phyloP scores from a whole-genome alignment of 805 yeast genomes.

The Kodamaea fukazawae region DNA sequence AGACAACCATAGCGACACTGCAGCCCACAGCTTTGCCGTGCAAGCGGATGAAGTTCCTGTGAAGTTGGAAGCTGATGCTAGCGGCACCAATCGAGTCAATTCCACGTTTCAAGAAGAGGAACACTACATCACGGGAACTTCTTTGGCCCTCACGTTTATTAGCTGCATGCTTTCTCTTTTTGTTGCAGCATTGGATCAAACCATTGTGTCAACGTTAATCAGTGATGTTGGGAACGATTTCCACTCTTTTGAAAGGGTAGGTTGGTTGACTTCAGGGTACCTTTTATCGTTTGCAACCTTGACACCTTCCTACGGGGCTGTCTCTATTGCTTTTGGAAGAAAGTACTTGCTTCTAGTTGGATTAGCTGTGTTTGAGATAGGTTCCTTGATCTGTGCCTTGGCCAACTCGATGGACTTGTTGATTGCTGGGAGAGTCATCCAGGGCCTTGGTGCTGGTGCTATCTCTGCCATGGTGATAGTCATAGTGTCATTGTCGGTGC shows the following conservation, averaged over 20 bases:
- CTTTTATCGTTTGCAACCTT: constrained; percentile 52
- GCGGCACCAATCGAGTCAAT: too few relatives aligned
- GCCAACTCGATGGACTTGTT: constrained; percentile 55
- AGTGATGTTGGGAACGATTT: constrained; percentile 52
- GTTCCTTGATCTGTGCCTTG: constrained; percentile 58
- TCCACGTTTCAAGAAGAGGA: too few relatives aligned
- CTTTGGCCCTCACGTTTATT: background rate
- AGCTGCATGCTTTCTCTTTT: constrained; percentile 32
- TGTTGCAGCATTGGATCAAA: constrained; percentile 53
- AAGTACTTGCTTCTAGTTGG: constrained; percentile 48
- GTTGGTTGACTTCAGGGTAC: constrained; percentile 59
- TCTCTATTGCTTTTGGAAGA: constrained; percentile 57
- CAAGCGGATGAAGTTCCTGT: too few relatives aligned
- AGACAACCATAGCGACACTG: too few relatives aligned
- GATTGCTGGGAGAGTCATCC: constrained; percentile 68
- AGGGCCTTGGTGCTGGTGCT: constrained; percentile 73
- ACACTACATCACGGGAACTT: too few relatives aligned
- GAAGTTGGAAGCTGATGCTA: too few relatives aligned
- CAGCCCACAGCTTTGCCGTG: too few relatives aligned
- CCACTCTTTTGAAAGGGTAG: constrained; percentile 47
- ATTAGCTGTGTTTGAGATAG: constrained; percentile 54
- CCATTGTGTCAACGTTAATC: constrained; percentile 53
- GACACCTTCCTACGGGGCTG: constrained; percentile 54
- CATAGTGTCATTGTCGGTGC: constrained; percentile 54
- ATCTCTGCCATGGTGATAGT: constrained; percentile 56